Conservation (phyloP, 108 stramenopile genomes). For the Nitzschia inconspicua region DNA sequence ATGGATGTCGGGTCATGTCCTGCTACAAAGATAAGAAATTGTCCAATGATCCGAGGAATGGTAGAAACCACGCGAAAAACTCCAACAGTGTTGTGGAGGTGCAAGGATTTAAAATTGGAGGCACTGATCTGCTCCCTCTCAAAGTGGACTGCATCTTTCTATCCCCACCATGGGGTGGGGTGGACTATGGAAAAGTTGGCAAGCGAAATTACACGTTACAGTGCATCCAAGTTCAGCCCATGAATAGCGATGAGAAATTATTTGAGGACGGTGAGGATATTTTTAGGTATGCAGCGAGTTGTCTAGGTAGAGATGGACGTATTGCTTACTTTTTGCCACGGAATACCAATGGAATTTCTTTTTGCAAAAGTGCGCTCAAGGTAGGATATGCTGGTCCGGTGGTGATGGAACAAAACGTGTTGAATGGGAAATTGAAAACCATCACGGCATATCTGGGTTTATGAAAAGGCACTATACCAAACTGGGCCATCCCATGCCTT, state of each 20-base stretch:
- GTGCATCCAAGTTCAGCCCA: slow-evolving; percentile 12
- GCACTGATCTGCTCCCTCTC: slow-evolving; percentile 52
- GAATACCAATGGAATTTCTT: slow-evolving; percentile 56
- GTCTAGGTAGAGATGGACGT: slow-evolving; percentile 31
- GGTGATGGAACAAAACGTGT: slow-evolving; percentile 75
- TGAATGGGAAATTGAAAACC: slow-evolving; percentile 81
- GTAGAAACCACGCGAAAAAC: not conserved
- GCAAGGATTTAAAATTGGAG: slow-evolving; percentile 41
- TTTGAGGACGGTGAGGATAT: slow-evolving; percentile 56
- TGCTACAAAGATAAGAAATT: slow-evolving; percentile 27
- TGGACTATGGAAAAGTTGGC: slow-evolving; percentile 55
- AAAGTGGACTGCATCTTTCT: slow-evolving; percentile 66
- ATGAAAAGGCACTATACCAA: too few relatives aligned
- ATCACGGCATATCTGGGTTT: slow-evolving; percentile 67
- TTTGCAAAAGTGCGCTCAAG: slow-evolving; percentile 43
- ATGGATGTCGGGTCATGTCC: slow-evolving; percentile 52
- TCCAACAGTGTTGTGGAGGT: not conserved
- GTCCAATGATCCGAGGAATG: not conserved
- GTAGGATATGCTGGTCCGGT: slow-evolving; percentile 40
- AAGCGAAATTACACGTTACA: slow-evolving; percentile 32
- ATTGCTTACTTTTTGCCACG: slow-evolving; percentile 68
- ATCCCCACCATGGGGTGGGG: slow-evolving; percentile 86
- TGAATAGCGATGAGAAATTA: not conserved
- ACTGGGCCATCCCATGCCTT: too few relatives aligned
- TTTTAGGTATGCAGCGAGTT: slow-evolving; percentile 36